phyloP scores from a whole-genome alignment of 2,329 filamentous ascomycete genomes.

The Nakataea oryzae region DNA sequence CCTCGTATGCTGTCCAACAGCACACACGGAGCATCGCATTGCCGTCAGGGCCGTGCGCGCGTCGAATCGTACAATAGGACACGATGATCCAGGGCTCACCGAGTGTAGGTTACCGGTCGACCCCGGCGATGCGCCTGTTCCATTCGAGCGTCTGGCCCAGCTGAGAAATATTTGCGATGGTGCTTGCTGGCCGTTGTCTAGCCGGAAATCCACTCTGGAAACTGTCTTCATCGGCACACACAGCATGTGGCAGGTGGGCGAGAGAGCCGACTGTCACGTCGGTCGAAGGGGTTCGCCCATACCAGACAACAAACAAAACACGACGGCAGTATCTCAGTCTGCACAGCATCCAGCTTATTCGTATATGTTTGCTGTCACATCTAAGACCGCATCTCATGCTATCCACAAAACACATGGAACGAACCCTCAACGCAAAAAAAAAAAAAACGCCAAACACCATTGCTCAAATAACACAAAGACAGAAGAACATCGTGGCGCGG shows the following conservation, averaged over 20 bases:
- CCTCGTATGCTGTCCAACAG: background rate
- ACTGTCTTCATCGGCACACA: background rate
- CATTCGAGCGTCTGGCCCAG: background rate
- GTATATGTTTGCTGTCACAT: background rate
- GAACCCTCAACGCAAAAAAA: background rate
- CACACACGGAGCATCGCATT: background rate
- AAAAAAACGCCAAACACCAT: background rate
- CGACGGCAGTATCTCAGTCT: background rate
- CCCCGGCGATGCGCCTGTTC: too few relatives aligned
- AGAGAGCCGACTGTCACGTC: background rate
- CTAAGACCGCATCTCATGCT: background rate
- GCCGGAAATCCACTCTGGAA: too few relatives aligned
- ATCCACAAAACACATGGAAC: background rate
- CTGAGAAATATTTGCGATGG: background rate
- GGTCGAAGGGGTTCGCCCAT: background rate
- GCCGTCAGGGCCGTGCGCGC: background rate
- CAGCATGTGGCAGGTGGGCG: background rate
- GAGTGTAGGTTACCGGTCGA: background rate
- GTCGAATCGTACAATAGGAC: background rate
- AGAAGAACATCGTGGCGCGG: background rate
- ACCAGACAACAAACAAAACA: background rate
- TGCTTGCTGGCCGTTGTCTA: background rate
- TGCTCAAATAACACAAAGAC: constrained; percentile 5
- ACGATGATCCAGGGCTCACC: background rate
- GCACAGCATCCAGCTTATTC: background rate